Base-by-base conservation (phyloP, 208 protist species). In the Trypanosoma grayi region DNA sequence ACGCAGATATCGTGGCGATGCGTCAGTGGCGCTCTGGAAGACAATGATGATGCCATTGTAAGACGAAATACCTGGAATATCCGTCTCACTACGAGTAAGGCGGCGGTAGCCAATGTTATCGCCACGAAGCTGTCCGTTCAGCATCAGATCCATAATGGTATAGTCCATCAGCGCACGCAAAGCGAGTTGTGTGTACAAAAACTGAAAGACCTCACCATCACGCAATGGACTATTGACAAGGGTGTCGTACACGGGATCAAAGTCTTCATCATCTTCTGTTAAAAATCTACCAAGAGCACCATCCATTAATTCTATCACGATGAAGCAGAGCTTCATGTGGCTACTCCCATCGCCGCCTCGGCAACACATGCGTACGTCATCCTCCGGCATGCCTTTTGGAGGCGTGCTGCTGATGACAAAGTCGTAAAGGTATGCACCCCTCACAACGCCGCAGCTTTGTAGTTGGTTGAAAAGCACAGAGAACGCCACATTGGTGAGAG, bases 261-360 rank as follows among this genome's bases (percentile, higher is more conserved):
- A 95, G 53, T 85, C 89, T 44, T 74, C 73, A 10, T 95, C 89
- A 22, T 79, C 60, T 25, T 82, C 74, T 31, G 60, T 76, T 16
- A 95, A 63, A 60, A 95, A 95, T 22, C 82, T 85, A 36, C 89
- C 89, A 25, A 95, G 39, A 7, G 83, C 88, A 43, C 82, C 84
- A 64, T 95, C 89, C 89, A 95, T 92, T 27, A 92, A 62, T 51
- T 87, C 74, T 1, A 77, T 89, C 2, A 92, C 58, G 14, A 93
- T 54, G 73, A 93, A 95, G 69, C 85, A 92, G 43, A 95, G 81
- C 46, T 75, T 70, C 14, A 30, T 39, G 22, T 4, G 7, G n/a
- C 7, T 20, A 24, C 20, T 37, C 13, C 3, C 54, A 34, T 47
- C 14, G 10, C 10, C 22, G 7, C n/a, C 43, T 31, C 27, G 22